Evolutionary conservation across 75 land plant species (phyloP).

Genomic region (Selaginella moellendorffii): DNA sequence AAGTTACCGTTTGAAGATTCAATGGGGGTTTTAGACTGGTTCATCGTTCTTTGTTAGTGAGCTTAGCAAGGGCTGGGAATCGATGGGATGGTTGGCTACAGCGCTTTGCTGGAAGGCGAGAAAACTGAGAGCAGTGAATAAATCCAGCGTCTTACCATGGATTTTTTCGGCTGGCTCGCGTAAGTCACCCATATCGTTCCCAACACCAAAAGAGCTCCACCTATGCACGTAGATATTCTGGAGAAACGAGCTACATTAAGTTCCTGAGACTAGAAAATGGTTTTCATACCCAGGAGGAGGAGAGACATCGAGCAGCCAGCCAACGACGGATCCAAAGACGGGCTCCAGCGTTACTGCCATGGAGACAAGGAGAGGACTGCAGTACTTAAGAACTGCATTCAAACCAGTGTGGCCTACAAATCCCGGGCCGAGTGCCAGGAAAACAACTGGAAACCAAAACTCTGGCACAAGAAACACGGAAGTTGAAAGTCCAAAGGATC

Average conservation of each 20-base stretch:
- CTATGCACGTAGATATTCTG: slow-evolving; percentile 18
- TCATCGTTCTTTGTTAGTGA: background rate
- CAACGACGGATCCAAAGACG: slow-evolving; percentile 16
- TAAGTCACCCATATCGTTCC: slow-evolving; percentile 23
- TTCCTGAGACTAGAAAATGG: too few species aligned
- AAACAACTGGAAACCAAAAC: slow-evolving; percentile 13
- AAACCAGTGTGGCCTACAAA: slow-evolving; percentile 26
- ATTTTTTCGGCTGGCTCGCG: slow-evolving; percentile 2
- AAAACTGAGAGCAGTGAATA: background rate
- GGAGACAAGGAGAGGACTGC: slow-evolving; percentile 12
- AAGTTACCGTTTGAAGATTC: too few species aligned
- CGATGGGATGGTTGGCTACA: background rate
- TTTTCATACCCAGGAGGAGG: slow-evolving; percentile 15
- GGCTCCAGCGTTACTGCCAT: slow-evolving; percentile 24
- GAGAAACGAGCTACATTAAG: too few species aligned
- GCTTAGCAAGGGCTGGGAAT: background rate
- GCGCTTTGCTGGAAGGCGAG: background rate
- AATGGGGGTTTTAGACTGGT: too few species aligned
- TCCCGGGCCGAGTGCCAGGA: slow-evolving; percentile 19
- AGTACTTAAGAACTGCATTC: slow-evolving; percentile 16
- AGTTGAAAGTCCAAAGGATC: too few species aligned
- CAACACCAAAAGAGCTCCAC: slow-evolving; percentile 16
- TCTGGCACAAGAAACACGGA: slow-evolving; percentile 16
- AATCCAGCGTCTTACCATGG: background rate
- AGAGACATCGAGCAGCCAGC: slow-evolving; percentile 17